These are phyloP conservation scores for Annona squamosa DNA, from an alignment of 164 flowering plant genomes.

Conservation along the genomic window DNA sequence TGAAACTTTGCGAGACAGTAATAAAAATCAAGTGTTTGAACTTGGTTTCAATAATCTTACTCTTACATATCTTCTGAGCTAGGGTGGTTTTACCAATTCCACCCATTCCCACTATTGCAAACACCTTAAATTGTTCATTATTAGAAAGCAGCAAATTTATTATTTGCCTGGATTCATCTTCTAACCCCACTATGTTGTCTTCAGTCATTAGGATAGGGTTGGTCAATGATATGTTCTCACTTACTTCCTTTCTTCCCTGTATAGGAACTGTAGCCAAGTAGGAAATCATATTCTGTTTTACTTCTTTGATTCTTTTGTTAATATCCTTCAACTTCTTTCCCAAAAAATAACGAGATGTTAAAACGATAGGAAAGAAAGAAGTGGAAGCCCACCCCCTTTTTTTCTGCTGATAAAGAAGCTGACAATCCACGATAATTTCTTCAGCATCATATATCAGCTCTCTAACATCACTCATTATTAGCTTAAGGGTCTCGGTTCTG, in stretches of 20 bases:
- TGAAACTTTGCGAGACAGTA: neutral
- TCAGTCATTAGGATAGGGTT: neutral
- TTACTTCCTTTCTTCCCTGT: neutral
- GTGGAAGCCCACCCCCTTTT: neutral
- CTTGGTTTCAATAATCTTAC: neutral
- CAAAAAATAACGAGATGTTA: too few species aligned
- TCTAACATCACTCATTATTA: neutral
- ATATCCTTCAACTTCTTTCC: too few species aligned
- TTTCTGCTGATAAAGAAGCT: neutral
- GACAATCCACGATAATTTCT: neutral
- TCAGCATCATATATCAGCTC: slow-evolving; percentile 1
- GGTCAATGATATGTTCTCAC: neutral
- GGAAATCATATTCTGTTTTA: too few species aligned
- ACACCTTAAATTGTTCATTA: neutral
- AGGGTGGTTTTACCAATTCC: neutral
- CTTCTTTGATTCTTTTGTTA: too few species aligned
- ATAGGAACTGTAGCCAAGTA: neutral
- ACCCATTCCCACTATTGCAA: neutral
- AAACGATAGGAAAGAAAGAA: neutral
- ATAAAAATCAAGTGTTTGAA: neutral
- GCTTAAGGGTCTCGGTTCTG: neutral
- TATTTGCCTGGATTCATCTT: neutral
- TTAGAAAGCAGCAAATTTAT: neutral
- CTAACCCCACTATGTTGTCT: neutral
- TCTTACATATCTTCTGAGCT: neutral